Evolutionary conservation across 805 yeast species (phyloP).

Genomic region (Saccharomycopsis fodiens): DNA sequence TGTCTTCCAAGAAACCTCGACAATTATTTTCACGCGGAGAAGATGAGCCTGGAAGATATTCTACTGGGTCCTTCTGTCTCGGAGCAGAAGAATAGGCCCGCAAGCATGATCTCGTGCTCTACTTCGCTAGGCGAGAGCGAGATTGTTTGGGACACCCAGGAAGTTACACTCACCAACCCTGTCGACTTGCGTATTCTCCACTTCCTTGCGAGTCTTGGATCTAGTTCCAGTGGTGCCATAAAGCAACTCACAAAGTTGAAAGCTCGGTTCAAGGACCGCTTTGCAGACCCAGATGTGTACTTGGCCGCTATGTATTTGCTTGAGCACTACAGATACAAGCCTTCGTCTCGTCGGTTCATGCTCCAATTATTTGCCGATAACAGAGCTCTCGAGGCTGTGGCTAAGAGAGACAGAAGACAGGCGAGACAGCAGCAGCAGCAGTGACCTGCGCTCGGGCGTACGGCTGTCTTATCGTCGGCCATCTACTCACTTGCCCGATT

Average conservation of each 20-base stretch:
- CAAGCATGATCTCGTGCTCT: slow-evolving; percentile 23
- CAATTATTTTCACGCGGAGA: slow-evolving; percentile 25
- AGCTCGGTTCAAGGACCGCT: slow-evolving; percentile 15
- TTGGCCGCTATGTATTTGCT: slow-evolving; percentile 27
- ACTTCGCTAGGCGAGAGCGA: slow-evolving; percentile 16
- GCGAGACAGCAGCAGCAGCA: neutral
- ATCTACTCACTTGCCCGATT: too few relatives aligned
- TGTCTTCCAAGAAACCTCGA: slow-evolving; percentile 32
- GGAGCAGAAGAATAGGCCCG: neutral
- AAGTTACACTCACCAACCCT: slow-evolving; percentile 3
- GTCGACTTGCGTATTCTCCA: slow-evolving; percentile 15
- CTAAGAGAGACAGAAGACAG: slow-evolving; percentile 14
- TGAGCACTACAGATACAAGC: slow-evolving; percentile 29
- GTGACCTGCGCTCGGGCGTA: too few relatives aligned
- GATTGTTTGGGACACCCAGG: neutral
- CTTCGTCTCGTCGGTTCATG: slow-evolving; percentile 13
- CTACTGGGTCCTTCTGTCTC: slow-evolving; percentile 10
- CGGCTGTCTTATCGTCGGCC: too few relatives aligned
- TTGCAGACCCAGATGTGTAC: slow-evolving; percentile 14
- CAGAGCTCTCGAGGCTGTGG: slow-evolving; percentile 16
- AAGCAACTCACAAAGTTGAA: slow-evolving; percentile 15
- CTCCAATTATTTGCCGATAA: slow-evolving; percentile 16
- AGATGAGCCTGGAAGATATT: slow-evolving; percentile 12
- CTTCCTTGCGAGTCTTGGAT: slow-evolving; percentile 11
- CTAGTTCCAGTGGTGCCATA: slow-evolving; percentile 12